Conservation (phyloP, 1,139 yeast genomes). For the Saccharomyces hybrid region DNA sequence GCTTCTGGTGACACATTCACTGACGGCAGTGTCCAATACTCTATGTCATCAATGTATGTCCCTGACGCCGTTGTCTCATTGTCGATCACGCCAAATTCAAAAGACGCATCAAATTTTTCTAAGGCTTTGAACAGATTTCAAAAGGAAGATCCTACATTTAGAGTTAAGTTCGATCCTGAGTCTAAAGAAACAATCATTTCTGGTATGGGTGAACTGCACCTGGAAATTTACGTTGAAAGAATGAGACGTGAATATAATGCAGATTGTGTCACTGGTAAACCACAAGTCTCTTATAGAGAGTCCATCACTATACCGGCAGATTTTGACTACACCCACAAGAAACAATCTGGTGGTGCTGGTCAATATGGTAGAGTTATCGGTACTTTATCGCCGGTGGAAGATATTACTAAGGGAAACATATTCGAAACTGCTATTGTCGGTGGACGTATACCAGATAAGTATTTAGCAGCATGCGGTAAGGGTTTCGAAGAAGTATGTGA, state of each 20-base stretch:
- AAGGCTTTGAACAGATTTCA: constrained; percentile 96
- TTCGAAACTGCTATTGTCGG: constrained; percentile 89
- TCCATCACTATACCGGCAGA: constrained; percentile 65
- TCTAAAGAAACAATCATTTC: constrained; percentile 93
- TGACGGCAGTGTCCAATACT: constrained; percentile 66
- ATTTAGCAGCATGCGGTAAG: constrained; percentile 85
- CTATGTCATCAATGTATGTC: constrained; percentile 97
- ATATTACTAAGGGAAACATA: constrained; percentile 45
- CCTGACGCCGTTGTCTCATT: constrained; percentile 97
- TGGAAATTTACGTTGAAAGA: constrained; percentile 95
- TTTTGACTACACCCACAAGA: constrained; percentile 95
- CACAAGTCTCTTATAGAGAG: constrained; percentile 97
- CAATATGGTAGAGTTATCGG: constrained; percentile 98
- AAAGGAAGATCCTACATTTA: constrained; percentile 96
- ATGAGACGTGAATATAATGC: constrained; percentile 96
- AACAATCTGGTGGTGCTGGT: constrained; percentile 99
- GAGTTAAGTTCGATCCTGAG: constrained; percentile 84
- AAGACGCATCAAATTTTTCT: constrained; percentile 82
- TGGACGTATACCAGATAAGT: constrained; percentile 94
- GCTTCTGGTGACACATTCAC: constrained; percentile 97
- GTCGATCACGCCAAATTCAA: constrained; percentile 79
- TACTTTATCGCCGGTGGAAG: constrained; percentile 56
- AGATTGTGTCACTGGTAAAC: constrained; percentile 92
- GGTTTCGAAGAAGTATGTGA: constrained; percentile 94
- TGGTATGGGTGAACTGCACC: constrained; percentile 97